Percentiles rank a stretch among this genome's conserved stretches.
Evolutionary conservation across 108 stramenopile species (phyloP).

Genomic region (Aurantiochytrium sp.): DNA sequence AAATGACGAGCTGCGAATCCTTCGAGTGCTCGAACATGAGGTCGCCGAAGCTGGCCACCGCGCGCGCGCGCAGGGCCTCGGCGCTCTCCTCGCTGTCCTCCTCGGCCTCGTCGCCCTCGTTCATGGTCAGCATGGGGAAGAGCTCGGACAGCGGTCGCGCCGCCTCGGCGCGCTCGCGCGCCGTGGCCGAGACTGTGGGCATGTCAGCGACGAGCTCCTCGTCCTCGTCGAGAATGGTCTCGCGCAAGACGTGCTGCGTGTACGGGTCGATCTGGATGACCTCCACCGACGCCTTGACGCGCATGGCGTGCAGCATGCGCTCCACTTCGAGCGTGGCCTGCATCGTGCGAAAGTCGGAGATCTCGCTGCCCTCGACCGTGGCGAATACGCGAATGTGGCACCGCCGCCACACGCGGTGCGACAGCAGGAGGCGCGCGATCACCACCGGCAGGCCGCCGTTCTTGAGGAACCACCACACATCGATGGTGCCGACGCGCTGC

Average conservation of each 20-base stretch:
- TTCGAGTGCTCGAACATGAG: conserved; percentile 19
- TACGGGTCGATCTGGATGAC: background rate
- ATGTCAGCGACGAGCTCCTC: background rate
- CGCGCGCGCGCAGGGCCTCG: background rate
- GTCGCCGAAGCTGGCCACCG: background rate
- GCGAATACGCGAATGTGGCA: conserved; percentile 15
- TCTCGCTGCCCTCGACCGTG: background rate
- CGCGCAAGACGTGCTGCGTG: background rate
- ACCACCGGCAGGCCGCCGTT: conserved; percentile 19
- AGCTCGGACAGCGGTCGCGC: background rate
- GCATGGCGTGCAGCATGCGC: conserved; percentile 21
- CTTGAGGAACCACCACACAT: conserved; percentile 26
- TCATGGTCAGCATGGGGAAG: background rate
- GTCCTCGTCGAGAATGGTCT: conserved; percentile 6
- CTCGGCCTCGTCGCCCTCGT: background rate
- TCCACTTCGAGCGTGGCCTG: background rate
- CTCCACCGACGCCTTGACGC: background rate
- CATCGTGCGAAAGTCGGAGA: background rate
- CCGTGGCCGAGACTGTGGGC: background rate
- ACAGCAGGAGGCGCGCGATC: background rate
- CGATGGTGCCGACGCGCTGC: background rate
- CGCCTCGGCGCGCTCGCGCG: background rate
- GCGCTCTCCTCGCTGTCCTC: background rate
- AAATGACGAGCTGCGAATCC: background rate
- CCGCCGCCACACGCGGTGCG: background rate